Conservation (phyloP, 352 stramenopile species). For the Pythium sp. region DNA sequence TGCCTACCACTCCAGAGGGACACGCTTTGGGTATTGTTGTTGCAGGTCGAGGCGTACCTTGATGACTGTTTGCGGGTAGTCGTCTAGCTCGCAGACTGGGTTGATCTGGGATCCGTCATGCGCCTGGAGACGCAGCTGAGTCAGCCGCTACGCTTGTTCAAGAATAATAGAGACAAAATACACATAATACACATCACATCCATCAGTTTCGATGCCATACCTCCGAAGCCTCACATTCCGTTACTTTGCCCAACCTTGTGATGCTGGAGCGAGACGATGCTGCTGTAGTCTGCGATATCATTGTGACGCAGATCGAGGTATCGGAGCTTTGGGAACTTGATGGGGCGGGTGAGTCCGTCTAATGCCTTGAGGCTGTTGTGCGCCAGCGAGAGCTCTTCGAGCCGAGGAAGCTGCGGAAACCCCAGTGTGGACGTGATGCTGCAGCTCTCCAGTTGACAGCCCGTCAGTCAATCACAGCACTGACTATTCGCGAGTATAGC, state of each 20-base stretch:
- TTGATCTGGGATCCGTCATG: constrained; percentile 55
- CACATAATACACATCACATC: background rate
- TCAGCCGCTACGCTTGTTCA: constrained; percentile 32
- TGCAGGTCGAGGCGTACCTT: constrained; percentile 22
- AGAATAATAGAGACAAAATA: background rate
- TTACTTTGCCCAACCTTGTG: constrained; percentile 37
- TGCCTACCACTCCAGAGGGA: background rate
- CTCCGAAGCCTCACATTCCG: background rate
- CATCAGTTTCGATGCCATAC: background rate
- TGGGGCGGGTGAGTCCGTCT: constrained; percentile 49
- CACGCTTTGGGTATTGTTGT: background rate
- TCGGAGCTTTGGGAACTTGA: constrained; percentile 71
- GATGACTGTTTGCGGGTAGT: constrained; percentile 50
- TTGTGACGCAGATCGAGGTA: constrained; percentile 78
- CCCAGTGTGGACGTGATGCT: constrained; percentile 57
- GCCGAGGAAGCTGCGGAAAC: constrained; percentile 52
- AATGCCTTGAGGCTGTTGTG: constrained; percentile 62
- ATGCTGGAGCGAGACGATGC: constrained; percentile 42
- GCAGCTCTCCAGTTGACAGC: background rate
- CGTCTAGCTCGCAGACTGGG: constrained; percentile 55
- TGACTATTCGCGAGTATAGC: background rate
- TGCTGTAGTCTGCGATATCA: constrained; percentile 37
- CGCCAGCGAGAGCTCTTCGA: constrained; percentile 73
- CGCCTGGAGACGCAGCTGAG: constrained; percentile 58
- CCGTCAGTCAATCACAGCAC: background rate